These are phyloP conservation scores for Collybia sordida DNA, from an alignment of 768 basidiomycete species.

Conservation along the genomic window DNA sequence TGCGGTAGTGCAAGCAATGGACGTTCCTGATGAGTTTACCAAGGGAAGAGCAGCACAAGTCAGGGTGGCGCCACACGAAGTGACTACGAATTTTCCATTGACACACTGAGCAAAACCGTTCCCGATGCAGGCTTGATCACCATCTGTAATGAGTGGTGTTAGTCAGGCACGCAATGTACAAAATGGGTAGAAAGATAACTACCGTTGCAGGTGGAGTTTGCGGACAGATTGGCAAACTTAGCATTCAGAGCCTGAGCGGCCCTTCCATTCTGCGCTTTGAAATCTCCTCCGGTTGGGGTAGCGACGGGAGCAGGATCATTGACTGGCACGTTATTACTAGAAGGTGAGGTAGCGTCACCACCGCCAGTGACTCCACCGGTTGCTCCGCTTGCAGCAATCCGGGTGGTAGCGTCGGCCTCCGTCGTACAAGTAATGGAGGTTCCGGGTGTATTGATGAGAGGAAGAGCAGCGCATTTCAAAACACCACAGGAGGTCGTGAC, in stretches of 20 bases:
- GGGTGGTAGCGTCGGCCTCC: conserved; percentile 30
- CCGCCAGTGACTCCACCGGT: conserved; percentile 22
- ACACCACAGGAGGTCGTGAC: conserved; percentile 25
- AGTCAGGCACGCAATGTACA: conserved; percentile 11
- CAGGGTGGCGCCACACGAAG: conserved; percentile 33
- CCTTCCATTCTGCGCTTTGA: conserved; percentile 44
- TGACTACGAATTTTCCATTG: conserved; percentile 41
- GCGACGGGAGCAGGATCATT: conserved; percentile 11
- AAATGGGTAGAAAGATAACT: conserved; percentile 3
- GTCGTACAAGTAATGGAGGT: conserved; percentile 42
- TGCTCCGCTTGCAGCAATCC: conserved; percentile 36
- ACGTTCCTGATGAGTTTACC: conserved; percentile 52
- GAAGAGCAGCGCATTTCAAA: conserved; percentile 39
- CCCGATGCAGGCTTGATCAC: conserved; percentile 46
- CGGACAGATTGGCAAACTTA: conserved; percentile 48
- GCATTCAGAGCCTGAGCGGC: conserved; percentile 52
- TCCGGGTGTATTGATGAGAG: conserved; percentile 41
- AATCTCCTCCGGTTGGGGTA: conserved; percentile 20
- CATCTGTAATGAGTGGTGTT: conserved; percentile 26
- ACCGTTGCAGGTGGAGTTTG: conserved; percentile 45
- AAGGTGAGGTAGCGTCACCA: conserved; percentile 5
- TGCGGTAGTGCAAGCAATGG: conserved; percentile 47
- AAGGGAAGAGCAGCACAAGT: conserved; percentile 53
- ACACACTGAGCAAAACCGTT: conserved; percentile 53
- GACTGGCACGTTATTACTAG: conserved; percentile 13